Evolutionary conservation across 75 land plant species (phyloP), one percentile per base, ranked within the genome.

Genomic region (Larix kaempferi): DNA sequence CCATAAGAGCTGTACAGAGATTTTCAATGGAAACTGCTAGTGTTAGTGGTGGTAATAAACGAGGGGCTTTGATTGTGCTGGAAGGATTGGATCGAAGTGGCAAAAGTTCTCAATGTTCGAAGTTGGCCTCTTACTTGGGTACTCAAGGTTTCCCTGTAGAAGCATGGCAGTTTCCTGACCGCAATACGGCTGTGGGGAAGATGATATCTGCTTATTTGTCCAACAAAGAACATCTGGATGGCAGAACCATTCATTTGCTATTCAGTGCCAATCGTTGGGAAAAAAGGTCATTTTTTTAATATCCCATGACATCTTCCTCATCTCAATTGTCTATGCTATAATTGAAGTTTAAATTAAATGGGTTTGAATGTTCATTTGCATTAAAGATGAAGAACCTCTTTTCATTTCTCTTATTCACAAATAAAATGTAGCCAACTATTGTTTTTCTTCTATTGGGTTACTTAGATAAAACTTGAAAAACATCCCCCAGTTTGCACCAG

Each of bases 231-330:
- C 84, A 94, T 12, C 78, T 96, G 57, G 99, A 96, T 84, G 99
- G 94, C 84, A 86, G 74, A 61, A 80, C 98, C 14, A 82, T 94
- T 57, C 99, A 96, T 88, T 84, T 94, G 78, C 92, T 96, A 64
- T 96, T 96, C 81, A 92, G 98, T 80, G 99, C 98, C 27, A 96
- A 96, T 63, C 94, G 98, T 13, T 96, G 95, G 98, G 99, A 92
- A 79, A 96, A 94, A 75, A 91, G 93, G 99, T 29, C 33, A 29
- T 29, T 29, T 29, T 29, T 29, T 29, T 29, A 29, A 29, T 29
- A 29, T 29, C 33, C 33, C 33, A n/a, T 29, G 0, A 0, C 33
- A 29, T 29, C 33, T 29, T 29, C 33, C 33, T 29, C 33, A 1
- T 29, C 33, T 29, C 33, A 29, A 29, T 29, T 29, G 33, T 29